phyloP scores from a whole-genome alignment of 2,329 filamentous ascomycete species.

The Teratosphaeria pseudoeucalypti region DNA sequence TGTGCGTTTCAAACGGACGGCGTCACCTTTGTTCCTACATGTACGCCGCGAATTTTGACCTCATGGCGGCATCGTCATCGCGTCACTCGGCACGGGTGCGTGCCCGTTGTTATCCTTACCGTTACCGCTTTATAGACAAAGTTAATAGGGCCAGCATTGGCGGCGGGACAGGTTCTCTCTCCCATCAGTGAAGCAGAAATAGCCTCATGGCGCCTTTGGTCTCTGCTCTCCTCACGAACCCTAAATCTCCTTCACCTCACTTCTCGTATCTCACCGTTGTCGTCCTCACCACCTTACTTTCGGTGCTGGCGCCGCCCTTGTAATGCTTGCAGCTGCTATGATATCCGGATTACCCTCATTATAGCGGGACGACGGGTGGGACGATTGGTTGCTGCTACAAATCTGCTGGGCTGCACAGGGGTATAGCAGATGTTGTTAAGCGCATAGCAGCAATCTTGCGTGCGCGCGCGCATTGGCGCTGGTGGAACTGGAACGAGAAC shows the following conservation, averaged over 20 bases:
- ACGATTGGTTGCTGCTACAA: not conserved
- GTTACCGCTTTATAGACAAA: not conserved
- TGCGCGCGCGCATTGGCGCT: not conserved
- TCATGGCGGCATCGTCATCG: not conserved
- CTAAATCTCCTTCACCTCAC: not conserved
- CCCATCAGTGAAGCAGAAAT: not conserved
- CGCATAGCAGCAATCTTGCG: constrained; percentile 3
- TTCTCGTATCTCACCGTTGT: not conserved
- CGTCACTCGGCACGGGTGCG: not conserved
- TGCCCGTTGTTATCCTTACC: not conserved
- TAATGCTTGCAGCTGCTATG: not conserved
- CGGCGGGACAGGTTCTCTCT: not conserved
- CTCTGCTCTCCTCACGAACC: not conserved
- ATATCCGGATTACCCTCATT: not conserved
- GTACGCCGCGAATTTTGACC: not conserved
- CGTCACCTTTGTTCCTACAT: not conserved
- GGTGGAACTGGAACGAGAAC: not conserved
- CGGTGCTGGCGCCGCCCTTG: not conserved
- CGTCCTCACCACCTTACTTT: not conserved
- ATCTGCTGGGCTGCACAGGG: not conserved
- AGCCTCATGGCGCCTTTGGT: not conserved
- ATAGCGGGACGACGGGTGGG: not conserved
- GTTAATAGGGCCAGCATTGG: not conserved
- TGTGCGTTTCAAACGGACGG: not conserved
- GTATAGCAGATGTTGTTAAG: constrained; percentile 4